Conservation (phyloP, 805 yeast species). For the Vanderwaltozyma verrucispora region DNA sequence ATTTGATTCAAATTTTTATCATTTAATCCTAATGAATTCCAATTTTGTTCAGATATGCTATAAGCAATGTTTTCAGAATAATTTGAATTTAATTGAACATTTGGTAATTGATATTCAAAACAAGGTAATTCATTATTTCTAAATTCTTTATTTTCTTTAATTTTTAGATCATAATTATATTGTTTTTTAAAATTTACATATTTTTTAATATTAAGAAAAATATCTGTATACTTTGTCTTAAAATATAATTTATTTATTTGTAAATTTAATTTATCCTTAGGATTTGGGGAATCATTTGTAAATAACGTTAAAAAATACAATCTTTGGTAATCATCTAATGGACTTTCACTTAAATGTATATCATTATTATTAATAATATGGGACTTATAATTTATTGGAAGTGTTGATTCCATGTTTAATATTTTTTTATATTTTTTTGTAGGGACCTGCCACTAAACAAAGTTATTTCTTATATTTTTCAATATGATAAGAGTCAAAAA, state of each 20-base stretch:
- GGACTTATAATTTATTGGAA: no score
- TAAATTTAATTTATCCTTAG: background rate
- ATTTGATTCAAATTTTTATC: background rate
- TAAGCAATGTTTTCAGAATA: background rate
- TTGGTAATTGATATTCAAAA: constrained; percentile 24
- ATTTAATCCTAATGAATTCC: background rate
- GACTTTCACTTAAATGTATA: constrained; percentile 14
- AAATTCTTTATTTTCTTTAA: background rate
- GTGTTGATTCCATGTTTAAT: no score
- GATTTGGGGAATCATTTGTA: background rate
- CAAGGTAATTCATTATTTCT: constrained; percentile 12
- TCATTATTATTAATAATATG: constrained; percentile 7
- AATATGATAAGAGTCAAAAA: no score
- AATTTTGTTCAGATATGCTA: background rate
- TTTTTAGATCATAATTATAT: background rate
- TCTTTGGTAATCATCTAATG: constrained; percentile 27
- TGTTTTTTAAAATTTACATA: constrained; percentile 1
- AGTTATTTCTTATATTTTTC: no score
- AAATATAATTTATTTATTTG: background rate
- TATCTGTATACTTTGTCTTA: background rate
- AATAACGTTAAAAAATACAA: constrained; percentile 16
- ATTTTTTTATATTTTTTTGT: no score
- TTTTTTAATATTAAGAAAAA: constrained; percentile 1
- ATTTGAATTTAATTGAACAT: constrained; percentile 5
- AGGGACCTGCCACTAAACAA: no score